phyloP scores from a whole-genome alignment of 768 basidiomycete genomes.

The Serendipita vermifera region DNA sequence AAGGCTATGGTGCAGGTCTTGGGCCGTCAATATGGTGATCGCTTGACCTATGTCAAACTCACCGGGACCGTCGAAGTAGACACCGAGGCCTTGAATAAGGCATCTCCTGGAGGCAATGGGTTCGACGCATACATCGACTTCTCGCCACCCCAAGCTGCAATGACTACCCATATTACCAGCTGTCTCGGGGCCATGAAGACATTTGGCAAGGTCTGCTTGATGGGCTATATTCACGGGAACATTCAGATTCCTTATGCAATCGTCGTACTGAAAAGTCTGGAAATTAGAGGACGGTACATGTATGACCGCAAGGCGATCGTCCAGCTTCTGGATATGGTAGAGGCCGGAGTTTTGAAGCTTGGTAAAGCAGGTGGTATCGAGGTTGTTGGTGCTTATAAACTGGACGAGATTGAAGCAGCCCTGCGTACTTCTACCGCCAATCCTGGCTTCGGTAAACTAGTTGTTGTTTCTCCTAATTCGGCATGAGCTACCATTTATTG shows the following conservation, averaged over 20 bases:
- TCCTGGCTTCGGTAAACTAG: neutral
- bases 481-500: too few relatives aligned
- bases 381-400: neutral
- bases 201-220: neutral
- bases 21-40: neutral
- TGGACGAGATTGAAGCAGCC: neutral
- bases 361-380: neutral
- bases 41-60: neutral
- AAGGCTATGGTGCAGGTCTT: neutral
- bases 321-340: neutral
- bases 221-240: neutral
- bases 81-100: neutral
- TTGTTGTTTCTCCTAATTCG: neutral
- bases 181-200: neutral
- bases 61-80: neutral
- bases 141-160: neutral
- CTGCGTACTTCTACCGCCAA: neutral
- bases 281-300: neutral
- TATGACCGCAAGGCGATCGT: neutral
- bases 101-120: neutral
- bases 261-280: neutral
- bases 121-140: conserved; percentile 2
- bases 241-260: neutral
- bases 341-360: neutral
- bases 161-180: conserved; percentile 2